Evolutionary conservation across 1,284 basidiomycete genomes (phyloP).

Genomic region (Ustilago hordei): DNA sequence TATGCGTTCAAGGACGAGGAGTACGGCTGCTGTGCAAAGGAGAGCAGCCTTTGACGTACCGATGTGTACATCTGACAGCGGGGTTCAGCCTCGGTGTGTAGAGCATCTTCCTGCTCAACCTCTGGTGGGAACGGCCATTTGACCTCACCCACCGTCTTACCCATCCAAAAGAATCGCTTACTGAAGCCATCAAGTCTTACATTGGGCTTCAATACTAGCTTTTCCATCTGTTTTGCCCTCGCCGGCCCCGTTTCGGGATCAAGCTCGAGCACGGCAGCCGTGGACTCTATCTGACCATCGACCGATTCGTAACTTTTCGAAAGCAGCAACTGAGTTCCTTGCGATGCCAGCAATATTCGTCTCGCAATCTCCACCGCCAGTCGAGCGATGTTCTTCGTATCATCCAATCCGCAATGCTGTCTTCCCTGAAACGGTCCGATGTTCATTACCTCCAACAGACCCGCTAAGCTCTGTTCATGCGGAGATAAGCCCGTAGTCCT

Average conservation of each 20-base stretch:
- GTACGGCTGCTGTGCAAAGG: no score
- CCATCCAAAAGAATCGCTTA: slow-evolving; percentile 47
- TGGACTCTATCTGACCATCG: slow-evolving; percentile 32
- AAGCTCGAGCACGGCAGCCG: slow-evolving; percentile 23
- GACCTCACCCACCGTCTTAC: slow-evolving; percentile 29
- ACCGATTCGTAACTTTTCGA: slow-evolving; percentile 28
- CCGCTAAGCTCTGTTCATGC: slow-evolving; percentile 52
- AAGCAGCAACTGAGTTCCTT: slow-evolving; percentile 33
- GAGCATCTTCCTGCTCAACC: slow-evolving; percentile 16
- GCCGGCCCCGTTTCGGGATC: slow-evolving; percentile 5
- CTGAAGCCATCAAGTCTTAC: slow-evolving; percentile 28
- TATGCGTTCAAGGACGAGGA: no score
- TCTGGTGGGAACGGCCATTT: slow-evolving; percentile 44
- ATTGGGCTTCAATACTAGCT: slow-evolving; percentile 34
- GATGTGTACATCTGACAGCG: neutral
- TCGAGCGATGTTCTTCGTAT: slow-evolving; percentile 71
- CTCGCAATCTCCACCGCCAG: slow-evolving; percentile 62
- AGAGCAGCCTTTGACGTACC: no score
- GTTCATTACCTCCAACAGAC: slow-evolving; percentile 45
- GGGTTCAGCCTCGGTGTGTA: neutral
- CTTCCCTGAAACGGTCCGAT: slow-evolving; percentile 69
- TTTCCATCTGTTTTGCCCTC: slow-evolving; percentile 42
- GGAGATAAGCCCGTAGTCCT: slow-evolving; percentile 27
- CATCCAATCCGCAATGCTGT: slow-evolving; percentile 72
- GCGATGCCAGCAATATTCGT: slow-evolving; percentile 20